Conservation (phyloP, 129 eudicot genomes). For the Artemisia annua region DNA sequence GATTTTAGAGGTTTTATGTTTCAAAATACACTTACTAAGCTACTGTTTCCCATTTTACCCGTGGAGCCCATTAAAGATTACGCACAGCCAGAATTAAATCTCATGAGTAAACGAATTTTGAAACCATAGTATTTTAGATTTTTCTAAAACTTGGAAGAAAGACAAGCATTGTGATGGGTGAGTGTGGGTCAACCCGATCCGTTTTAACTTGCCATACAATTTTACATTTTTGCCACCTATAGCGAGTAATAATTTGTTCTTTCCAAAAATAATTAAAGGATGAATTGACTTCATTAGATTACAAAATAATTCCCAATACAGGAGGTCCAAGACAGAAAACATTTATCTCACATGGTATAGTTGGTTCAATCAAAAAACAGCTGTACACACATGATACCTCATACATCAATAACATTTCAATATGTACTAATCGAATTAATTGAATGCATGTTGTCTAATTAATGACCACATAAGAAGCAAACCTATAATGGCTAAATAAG, state of each 20-base stretch:
- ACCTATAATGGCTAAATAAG: slow-evolving; percentile 17
- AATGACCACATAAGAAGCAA: slow-evolving; percentile 5
- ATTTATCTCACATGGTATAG: slow-evolving; percentile 31
- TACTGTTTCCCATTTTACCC: no score
- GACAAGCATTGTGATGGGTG: neutral
- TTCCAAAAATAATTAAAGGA: neutral
- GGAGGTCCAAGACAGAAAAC: slow-evolving; percentile 24
- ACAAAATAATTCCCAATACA: slow-evolving; percentile 1
- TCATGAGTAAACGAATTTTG: no score
- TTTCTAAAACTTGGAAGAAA: neutral
- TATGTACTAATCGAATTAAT: slow-evolving; percentile 17
- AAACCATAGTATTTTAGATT: no score
- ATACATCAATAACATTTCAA: slow-evolving; percentile 20
- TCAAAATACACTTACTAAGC: no score
- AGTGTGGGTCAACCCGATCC: neutral
- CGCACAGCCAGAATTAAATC: no score
- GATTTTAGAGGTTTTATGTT: no score
- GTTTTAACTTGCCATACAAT: neutral
- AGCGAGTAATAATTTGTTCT: neutral
- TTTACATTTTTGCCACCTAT: neutral
- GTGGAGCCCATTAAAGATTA: no score
- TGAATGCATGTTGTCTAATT: slow-evolving; percentile 17
- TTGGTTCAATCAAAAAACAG: slow-evolving; percentile 18
- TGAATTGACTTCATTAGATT: slow-evolving; percentile 3
- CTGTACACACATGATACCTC: slow-evolving; percentile 11